Conservation (phyloP, 345 rosid genomes). For the Syzygium oleosum region DNA sequence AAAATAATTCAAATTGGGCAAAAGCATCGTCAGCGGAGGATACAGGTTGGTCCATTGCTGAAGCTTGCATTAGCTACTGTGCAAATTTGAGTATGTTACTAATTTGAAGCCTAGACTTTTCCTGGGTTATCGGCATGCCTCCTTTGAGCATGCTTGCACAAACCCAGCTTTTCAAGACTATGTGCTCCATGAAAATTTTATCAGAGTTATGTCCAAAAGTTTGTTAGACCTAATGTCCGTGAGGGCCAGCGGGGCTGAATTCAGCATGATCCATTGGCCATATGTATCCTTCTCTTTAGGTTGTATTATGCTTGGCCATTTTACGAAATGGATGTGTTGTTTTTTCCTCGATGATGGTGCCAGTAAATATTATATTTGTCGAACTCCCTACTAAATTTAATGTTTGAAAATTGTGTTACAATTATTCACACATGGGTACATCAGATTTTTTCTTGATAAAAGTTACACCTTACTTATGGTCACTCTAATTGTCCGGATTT, state of each 20-base stretch:
- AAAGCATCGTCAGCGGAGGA: conserved; percentile 48
- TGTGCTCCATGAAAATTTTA: not conserved
- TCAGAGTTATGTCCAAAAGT: not conserved
- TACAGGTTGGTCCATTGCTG: conserved; percentile 49
- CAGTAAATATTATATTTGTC: not conserved
- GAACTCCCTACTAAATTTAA: not conserved
- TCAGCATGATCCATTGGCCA: not conserved
- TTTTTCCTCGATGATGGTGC: not conserved
- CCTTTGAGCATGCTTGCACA: not conserved
- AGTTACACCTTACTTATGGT: not conserved
- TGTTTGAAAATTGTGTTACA: not conserved
- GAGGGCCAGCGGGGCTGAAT: not conserved
- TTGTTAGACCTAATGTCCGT: not conserved
- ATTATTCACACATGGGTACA: not conserved
- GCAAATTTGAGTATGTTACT: not conserved
- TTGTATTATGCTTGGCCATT: not conserved
- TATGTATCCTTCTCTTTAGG: not conserved
- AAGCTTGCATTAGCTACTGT: not conserved
- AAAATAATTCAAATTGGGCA: conserved; percentile 76
- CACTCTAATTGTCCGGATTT: not conserved
- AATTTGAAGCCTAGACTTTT: not conserved
- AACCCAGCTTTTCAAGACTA: not conserved
- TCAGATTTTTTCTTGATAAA: not conserved
- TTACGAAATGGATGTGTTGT: not conserved
- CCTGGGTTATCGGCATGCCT: not conserved